Base-by-base conservation (phyloP, 345 rosid species). In the Erysimum cheiranthoides region DNA sequence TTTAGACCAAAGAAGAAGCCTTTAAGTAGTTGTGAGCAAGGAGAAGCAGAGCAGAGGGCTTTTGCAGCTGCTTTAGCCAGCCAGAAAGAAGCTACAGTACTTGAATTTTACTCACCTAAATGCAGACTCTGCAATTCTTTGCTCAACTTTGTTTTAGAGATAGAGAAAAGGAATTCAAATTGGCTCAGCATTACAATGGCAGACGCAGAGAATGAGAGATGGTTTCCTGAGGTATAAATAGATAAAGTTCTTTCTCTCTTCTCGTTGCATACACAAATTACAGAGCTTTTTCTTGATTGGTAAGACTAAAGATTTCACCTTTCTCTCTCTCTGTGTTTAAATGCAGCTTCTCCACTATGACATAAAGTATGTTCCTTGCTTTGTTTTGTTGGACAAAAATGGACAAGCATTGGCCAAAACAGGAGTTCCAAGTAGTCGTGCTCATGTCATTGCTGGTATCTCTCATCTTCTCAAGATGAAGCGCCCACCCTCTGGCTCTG, bases 71-170 rank as follows among this genome's bases (percentile, higher is more conserved):
- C 97, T 1, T 79, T 92, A 71, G 93, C 96, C 1, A 85, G 87
- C 72, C 76, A 80, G 81, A 95, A 95, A 78, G 89, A 84, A n/a
- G 93, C 93, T 4, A 92, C 93, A 0, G 83, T 89, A 11, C 78
- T 95, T 32, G 99, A 95, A 71, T 95, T 95, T 68, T 95, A 92
- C 86, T 95, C 97, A 0, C 91, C 97, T 10, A 92, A 89, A 82
- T 92, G 99, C 79, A 84, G 83, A 75, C 85, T 95, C 28, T 95
- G 97, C 74, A 89, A 85, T 50, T 95, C 99, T 1, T 70, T 92
- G 57, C 83, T 92, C 42, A 80, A 75, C 43, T 90, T 90, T 59
- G 96, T 89, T 6, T 25, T 67, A 47, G 97, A 90, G 80, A 82
- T 90, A 11, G 96, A 92, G 84, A 74, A 77, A 50, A 82, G 94